phyloP scores from a whole-genome alignment of 495 filamentous ascomycete genomes.

The Diplogelasinospora grovesii region DNA sequence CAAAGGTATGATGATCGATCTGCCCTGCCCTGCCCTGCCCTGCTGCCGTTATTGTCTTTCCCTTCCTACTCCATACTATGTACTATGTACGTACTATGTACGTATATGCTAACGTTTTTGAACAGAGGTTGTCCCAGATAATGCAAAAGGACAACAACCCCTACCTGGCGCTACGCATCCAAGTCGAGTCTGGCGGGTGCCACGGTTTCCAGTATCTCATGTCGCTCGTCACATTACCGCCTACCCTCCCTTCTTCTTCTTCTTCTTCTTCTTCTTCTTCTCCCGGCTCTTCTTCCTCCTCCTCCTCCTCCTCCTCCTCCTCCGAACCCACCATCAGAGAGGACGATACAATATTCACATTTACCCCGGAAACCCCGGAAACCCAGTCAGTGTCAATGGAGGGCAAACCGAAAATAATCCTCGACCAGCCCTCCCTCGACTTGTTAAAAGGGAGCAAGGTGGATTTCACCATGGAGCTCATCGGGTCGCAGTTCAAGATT shows the following conservation, averaged over 20 bases:
- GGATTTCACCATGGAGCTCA: slow-evolving; percentile 93
- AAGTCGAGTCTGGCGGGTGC: slow-evolving; percentile 87
- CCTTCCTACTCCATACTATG: not conserved
- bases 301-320: no score
- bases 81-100: no score
- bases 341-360: slow-evolving; percentile 67
- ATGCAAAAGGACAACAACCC: slow-evolving; percentile 70
- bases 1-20: slow-evolving; percentile 51
- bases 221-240: slow-evolving; percentile 60
- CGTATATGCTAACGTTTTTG: not conserved
- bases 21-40: not conserved
- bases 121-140: slow-evolving; percentile 65
- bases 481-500: slow-evolving; percentile 96
- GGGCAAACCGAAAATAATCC: slow-evolving; percentile 73
- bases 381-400: slow-evolving; percentile 11
- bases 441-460: slow-evolving; percentile 87
- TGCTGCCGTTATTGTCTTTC: no score
- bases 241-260: slow-evolving; percentile 25
- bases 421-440: slow-evolving; percentile 83
- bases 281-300: no score
- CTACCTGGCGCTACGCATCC: slow-evolving; percentile 75
- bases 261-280: no score
- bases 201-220: slow-evolving; percentile 98
- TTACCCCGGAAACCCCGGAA: slow-evolving; percentile 6
- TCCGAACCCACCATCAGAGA: slow-evolving; percentile 43